Conservation (phyloP, 1,284 basidiomycete species). For the Moesziomyces globuligerus region DNA sequence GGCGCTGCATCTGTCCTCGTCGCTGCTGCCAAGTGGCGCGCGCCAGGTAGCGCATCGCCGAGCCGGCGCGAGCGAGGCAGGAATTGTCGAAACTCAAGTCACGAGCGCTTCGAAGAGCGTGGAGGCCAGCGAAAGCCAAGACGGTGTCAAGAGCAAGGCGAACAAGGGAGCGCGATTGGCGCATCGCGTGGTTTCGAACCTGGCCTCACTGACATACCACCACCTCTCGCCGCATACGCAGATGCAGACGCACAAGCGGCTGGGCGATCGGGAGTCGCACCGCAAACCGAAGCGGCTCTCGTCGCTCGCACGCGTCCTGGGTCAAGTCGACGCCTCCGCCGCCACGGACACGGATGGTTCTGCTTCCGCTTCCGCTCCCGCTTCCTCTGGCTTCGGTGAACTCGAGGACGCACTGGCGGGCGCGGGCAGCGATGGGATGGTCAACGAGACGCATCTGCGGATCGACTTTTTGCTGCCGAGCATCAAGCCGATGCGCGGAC, state of each 20-base stretch:
- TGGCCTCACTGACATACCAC: slow-evolving; percentile 58
- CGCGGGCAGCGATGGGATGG: slow-evolving; percentile 5
- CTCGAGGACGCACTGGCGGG: not conserved
- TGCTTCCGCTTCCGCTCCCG: too few relatives aligned
- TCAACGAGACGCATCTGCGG: slow-evolving; percentile 20
- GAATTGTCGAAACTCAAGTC: too few relatives aligned
- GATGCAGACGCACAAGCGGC: slow-evolving; percentile 48
- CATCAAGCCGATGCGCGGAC: slow-evolving; percentile 41
- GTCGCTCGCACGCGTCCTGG: slow-evolving; percentile 28
- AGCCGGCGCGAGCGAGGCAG: too few relatives aligned
- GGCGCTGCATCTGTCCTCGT: slow-evolving; percentile 38
- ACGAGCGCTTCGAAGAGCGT: too few relatives aligned
- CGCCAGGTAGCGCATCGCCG: too few relatives aligned
- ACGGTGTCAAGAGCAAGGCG: too few relatives aligned
- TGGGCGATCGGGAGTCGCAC: not conserved
- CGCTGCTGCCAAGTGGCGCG: slow-evolving; percentile 8
- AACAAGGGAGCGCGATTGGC: slow-evolving; percentile 22
- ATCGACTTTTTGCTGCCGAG: slow-evolving; percentile 23
- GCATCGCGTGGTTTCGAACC: slow-evolving; percentile 44
- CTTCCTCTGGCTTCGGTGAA: too few relatives aligned
- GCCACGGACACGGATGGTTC: too few relatives aligned
- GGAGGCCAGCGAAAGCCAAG: too few relatives aligned
- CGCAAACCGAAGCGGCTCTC: slow-evolving; percentile 23
- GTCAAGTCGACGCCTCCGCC: slow-evolving; percentile 9
- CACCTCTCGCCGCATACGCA: slow-evolving; percentile 62